Conservation (phyloP, 2,329 filamentous ascomycete genomes). For the Aspergillus texensis region DNA sequence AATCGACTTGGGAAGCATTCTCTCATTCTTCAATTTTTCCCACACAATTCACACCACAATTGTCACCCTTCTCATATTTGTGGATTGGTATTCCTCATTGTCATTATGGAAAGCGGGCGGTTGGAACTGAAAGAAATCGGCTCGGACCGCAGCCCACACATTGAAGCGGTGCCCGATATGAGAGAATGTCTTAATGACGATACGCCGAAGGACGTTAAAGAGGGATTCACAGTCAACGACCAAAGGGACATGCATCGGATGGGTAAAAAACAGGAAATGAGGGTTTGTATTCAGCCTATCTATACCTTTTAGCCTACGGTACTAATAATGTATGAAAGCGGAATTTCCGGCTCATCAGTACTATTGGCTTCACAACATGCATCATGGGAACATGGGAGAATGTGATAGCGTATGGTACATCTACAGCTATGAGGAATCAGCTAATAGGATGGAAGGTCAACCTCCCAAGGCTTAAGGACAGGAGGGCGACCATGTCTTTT, state of each 20-base stretch:
- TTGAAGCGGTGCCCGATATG: neutral
- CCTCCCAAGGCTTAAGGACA: neutral
- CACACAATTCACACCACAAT: neutral
- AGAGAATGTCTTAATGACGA: neutral
- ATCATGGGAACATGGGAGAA: constrained; percentile 4
- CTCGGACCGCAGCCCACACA: neutral
- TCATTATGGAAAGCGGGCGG: neutral
- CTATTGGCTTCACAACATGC: constrained; percentile 3
- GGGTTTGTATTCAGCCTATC: neutral
- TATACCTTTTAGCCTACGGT: too few species aligned
- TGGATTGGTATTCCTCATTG: neutral
- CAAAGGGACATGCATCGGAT: constrained; percentile 6
- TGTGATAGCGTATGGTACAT: neutral
- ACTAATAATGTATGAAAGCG: neutral
- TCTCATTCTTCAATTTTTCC: neutral
- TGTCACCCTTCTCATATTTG: neutral
- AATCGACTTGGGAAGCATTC: neutral
- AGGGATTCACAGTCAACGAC: neutral
- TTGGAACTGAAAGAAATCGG: neutral
- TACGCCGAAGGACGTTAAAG: neutral
- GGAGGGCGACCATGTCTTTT: constrained; percentile 2
- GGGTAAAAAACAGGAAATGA: constrained; percentile 7
- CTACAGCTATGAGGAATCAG: rapidly evolving
- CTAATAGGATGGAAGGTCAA: neutral
- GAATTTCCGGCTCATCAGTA: constrained; percentile 5